Conservation (phyloP, 2,329 filamentous ascomycete genomes). For the Chaetomium sp. region DNA sequence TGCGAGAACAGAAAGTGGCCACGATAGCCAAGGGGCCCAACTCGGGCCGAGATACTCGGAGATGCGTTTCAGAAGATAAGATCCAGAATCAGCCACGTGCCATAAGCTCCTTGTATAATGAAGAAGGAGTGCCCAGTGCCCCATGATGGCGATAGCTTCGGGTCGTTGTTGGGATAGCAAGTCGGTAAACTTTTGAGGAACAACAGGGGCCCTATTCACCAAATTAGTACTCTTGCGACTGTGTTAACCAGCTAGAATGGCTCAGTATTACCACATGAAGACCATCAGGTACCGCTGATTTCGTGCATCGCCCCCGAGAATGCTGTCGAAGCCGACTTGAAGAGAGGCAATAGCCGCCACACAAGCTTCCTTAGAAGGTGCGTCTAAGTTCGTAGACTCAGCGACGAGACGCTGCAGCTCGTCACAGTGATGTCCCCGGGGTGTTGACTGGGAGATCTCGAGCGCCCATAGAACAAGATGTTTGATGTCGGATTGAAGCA, state of each 20-base stretch:
- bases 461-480: conserved; percentile 19
- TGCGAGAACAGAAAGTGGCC: conserved; percentile 16
- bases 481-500: conserved; percentile 20
- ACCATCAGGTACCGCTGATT: conserved; percentile 20
- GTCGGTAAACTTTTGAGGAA: conserved; percentile 31
- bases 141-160: conserved; percentile 41
- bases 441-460: conserved; percentile 10
- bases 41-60: conserved; percentile 16
- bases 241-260: no score
- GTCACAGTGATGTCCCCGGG: conserved; percentile 17
- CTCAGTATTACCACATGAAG: conserved; percentile 24
- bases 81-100: conserved; percentile 31
- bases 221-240: no score
- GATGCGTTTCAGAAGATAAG: conserved; percentile 25
- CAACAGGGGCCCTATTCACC: conserved; percentile 12
- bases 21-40: conserved; percentile 19
- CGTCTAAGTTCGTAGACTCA: conserved; percentile 10
- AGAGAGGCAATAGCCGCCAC: conserved; percentile 15
- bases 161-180: conserved; percentile 32
- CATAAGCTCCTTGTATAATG: conserved; percentile 35
- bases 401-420: conserved; percentile 13
- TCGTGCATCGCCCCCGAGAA: conserved; percentile 9
- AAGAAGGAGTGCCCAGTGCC: conserved; percentile 44
- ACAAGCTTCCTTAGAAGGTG: conserved; percentile 13
- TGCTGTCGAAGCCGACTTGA: conserved; percentile 22